Conservation (phyloP, 2,329 filamentous ascomycete species). For the Aspergillus sclerotialis region DNA sequence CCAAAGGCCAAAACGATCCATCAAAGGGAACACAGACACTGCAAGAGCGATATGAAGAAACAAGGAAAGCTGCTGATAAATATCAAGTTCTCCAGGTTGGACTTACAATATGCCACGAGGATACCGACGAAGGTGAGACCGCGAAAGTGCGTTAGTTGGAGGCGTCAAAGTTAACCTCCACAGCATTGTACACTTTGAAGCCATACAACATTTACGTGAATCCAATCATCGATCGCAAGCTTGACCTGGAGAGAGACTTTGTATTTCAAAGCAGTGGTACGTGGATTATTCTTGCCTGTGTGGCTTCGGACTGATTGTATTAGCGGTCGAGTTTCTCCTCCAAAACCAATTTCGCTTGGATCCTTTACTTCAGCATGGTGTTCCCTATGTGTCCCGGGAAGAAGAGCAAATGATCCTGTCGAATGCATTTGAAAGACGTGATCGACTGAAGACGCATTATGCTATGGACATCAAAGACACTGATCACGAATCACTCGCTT, state of each 20-base stretch:
- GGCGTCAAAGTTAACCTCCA: background rate
- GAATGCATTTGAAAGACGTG: constrained; percentile 37
- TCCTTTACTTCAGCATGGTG: constrained; percentile 48
- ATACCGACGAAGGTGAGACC: constrained; percentile 41
- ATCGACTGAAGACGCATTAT: constrained; percentile 18
- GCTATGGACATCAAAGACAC: constrained; percentile 46
- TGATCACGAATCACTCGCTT: constrained; percentile 47
- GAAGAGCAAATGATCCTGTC: constrained; percentile 47
- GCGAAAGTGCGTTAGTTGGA: constrained; percentile 4
- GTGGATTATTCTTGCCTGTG: constrained; percentile 5
- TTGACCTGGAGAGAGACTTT: constrained; percentile 56
- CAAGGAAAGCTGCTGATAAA: constrained; percentile 53
- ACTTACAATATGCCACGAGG: constrained; percentile 58
- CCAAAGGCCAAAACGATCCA: constrained; percentile 31
- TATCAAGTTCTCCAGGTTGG: constrained; percentile 62
- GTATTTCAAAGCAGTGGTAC: constrained; percentile 49
- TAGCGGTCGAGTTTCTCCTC: constrained; percentile 55
- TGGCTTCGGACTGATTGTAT: constrained; percentile 5
- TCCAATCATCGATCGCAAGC: constrained; percentile 45
- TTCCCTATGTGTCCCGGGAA: constrained; percentile 55
- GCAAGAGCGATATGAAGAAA: constrained; percentile 55
- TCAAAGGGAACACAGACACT: constrained; percentile 43
- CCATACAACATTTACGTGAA: constrained; percentile 61
- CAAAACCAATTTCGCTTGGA: constrained; percentile 54
- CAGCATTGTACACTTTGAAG: constrained; percentile 49